phyloP scores from a whole-genome alignment of 2,329 filamentous ascomycete genomes.

The Grosmannia penicillata region DNA sequence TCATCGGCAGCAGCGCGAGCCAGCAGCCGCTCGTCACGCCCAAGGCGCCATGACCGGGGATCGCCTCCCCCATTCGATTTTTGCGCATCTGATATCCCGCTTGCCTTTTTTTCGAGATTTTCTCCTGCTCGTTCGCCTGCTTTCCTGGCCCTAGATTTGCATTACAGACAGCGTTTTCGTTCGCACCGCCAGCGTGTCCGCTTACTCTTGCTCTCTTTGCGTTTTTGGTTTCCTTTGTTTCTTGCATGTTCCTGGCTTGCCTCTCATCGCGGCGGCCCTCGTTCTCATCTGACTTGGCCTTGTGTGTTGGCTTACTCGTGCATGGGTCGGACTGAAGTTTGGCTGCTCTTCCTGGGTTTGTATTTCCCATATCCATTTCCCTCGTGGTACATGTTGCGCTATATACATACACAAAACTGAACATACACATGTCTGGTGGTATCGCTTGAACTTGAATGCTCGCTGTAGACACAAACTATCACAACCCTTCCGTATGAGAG shows the following conservation, averaged over 20 bases:
- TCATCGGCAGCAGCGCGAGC: slow-evolving; percentile 23
- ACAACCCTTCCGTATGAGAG: too few relatives aligned
- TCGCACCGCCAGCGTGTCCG: background rate
- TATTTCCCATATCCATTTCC: background rate
- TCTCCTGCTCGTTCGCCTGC: background rate
- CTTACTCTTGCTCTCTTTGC: background rate
- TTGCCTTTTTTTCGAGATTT: background rate
- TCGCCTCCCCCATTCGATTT: slow-evolving; percentile 5
- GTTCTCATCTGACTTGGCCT: too few relatives aligned
- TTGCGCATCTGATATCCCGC: background rate
- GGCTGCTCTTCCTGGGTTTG: too few relatives aligned
- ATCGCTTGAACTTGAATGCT: background rate
- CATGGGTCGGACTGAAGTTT: too few relatives aligned
- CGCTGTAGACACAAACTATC: background rate
- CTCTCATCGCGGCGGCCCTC: too few relatives aligned
- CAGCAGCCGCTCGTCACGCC: slow-evolving; percentile 13
- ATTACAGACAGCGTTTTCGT: background rate
- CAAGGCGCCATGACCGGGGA: slow-evolving; percentile 16
- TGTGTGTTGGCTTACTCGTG: too few relatives aligned
- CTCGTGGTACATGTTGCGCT: background rate
- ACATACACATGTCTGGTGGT: too few relatives aligned
- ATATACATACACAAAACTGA: background rate
- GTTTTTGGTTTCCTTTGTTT: background rate
- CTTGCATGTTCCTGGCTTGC: background rate
- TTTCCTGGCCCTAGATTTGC: background rate